A percentile compares a stretch with the other conserved stretches of the same genome.
phyloP scores from a whole-genome alignment of 169 alveolate genomes.

The Theileria annulata region DNA sequence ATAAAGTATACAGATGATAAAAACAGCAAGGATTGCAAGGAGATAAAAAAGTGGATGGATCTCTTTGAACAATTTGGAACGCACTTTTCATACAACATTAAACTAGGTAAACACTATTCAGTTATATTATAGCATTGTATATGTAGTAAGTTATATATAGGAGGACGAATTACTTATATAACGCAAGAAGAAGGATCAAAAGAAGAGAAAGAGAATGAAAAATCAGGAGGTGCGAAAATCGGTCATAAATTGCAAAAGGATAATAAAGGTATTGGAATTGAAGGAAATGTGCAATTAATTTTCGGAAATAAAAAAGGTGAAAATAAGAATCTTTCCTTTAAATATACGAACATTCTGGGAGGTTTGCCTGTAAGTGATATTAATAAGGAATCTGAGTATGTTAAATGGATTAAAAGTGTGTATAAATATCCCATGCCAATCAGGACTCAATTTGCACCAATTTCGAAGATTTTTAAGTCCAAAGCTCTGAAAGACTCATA shows the following conservation, averaged over 20 bases:
- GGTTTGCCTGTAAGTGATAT: conserved; percentile 47
- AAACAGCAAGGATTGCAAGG: conserved; percentile 36
- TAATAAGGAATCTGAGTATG: conserved; percentile 45
- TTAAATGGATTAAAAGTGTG: conserved; percentile 52
- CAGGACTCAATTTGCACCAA: conserved; percentile 56
- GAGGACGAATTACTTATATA: conserved; percentile 40
- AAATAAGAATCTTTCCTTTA: conserved; percentile 24
- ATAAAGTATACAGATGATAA: conserved; percentile 52
- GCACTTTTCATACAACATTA: conserved; percentile 50
- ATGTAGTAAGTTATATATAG: conserved; percentile 12
- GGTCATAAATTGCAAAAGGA: background rate
- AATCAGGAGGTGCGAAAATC: background rate
- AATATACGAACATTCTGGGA: conserved; percentile 54
- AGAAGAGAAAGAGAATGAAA: background rate
- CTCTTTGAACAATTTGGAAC: conserved; percentile 64
- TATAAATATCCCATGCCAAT: conserved; percentile 66
- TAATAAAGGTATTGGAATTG: conserved; percentile 6
- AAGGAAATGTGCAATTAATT: conserved; percentile 4
- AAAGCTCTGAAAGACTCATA: conserved; percentile 43
- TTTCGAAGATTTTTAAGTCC: conserved; percentile 46
- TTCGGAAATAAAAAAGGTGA: conserved; percentile 7
- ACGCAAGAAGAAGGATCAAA: conserved; percentile 21
- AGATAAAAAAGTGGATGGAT: conserved; percentile 58
- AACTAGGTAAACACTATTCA: conserved; percentile 31
- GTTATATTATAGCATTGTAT: background rate